phyloP scores from a whole-genome alignment of 2,329 filamentous ascomycete genomes.

The Coniella vitis region DNA sequence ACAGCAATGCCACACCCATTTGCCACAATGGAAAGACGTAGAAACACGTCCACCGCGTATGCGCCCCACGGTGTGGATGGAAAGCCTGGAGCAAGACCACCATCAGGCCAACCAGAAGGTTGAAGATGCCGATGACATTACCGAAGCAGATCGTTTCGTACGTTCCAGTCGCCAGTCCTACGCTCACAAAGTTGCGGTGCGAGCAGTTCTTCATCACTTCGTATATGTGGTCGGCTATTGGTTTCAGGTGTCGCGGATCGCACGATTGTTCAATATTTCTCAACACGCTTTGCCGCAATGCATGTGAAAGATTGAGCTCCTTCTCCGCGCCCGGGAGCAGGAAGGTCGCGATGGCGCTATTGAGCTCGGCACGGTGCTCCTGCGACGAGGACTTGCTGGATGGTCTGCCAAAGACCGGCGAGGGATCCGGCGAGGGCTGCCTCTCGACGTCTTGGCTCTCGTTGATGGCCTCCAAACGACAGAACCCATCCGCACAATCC shows the following conservation, averaged over 20 bases:
- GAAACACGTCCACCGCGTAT: conserved; percentile 35
- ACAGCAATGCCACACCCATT: conserved; percentile 34
- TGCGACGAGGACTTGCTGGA: conserved; percentile 23
- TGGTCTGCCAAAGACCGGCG: conserved; percentile 19
- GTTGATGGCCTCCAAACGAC: background rate
- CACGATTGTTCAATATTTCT: conserved; percentile 27
- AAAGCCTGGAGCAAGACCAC: conserved; percentile 34
- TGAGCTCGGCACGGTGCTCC: conserved; percentile 25
- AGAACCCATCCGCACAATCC: background rate
- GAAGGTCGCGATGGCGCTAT: conserved; percentile 34
- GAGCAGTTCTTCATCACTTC: conserved; percentile 41
- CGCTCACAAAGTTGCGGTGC: conserved; percentile 43
- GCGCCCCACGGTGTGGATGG: conserved; percentile 29
- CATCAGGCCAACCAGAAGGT: conserved; percentile 33
- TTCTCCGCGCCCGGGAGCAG: conserved; percentile 35
- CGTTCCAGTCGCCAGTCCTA: conserved; percentile 47
- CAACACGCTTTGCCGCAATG: conserved; percentile 33
- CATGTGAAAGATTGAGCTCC: conserved; percentile 40
- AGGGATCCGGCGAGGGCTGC: background rate
- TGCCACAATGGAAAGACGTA: conserved; percentile 40
- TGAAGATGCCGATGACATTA: conserved; percentile 35
- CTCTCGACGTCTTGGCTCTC: background rate
- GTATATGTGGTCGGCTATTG: conserved; percentile 40
- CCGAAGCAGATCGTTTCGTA: conserved; percentile 42
- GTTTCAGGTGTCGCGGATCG: conserved; percentile 32